Evolutionary conservation across 2,329 filamentous ascomycete genomes (phyloP), one percentile per base, ranked within the genome.

Genomic region (Aspergillus aculeatus): DNA sequence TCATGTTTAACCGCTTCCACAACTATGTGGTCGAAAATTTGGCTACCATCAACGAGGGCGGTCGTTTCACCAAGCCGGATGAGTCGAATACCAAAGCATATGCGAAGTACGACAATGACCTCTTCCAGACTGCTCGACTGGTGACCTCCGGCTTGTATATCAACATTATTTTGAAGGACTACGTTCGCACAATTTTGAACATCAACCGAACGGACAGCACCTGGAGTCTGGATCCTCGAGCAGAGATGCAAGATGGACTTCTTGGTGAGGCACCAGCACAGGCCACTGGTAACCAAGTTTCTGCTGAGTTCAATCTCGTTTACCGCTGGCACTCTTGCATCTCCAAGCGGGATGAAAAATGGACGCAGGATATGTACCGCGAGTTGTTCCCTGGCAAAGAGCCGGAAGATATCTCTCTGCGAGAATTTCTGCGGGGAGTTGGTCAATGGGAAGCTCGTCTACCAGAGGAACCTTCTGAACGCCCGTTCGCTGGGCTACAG

Each of bases 1-100:
- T 91, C 64, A 84, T 89, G 76, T 91, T 89, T 79, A 86, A 80
- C 63, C 81, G 84, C 5, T 90, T 89, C 72, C 89, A 91, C 75
- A 91, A 91, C 70, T 85, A 89, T 57, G 83, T 86, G 4, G 87
- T 82, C 1, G 82, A 85, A 50, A 82, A 87, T 38, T 71, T 91
- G 53, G 82, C 84, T 4, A 75, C 78, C 29, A 90, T 91, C 72
- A 90, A 91, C 63, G 88, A 91, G 69, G 80, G 83, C 47, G 85
- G 82, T 1, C 83, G 86, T 14, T 91, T 73, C 89, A 96, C 69
- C 83, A 86, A 61, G 32, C 69, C 72, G 9, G 69, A 71, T 51
- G 76, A 80, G 31, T 71, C 75, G n/a, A 71, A 78, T 24, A 55
- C 66, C 7, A 69, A 72, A 38, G 69, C 71, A 11, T 73, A 73